Conservation (phyloP, 2,329 filamentous ascomycete species). For the Ceratocystis destructans region DNA sequence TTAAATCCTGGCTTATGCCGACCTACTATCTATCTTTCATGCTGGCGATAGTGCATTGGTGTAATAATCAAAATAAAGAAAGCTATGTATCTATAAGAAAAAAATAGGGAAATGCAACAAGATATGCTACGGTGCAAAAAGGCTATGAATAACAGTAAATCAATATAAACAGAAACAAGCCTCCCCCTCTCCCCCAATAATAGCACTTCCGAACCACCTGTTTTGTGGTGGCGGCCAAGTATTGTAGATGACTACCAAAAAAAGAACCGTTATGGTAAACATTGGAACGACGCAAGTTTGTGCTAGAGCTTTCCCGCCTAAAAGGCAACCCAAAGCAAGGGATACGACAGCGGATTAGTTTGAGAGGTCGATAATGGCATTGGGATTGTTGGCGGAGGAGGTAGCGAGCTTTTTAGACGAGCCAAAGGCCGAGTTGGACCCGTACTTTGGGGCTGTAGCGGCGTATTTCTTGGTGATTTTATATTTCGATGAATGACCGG, state of each 20-base stretch:
- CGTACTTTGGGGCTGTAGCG: neutral
- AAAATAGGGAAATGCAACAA: neutral
- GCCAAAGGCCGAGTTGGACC: neutral
- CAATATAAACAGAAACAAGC: neutral
- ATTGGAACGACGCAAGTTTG: neutral
- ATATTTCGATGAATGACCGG: neutral
- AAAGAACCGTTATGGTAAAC: neutral
- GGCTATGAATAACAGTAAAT: conserved; percentile 1
- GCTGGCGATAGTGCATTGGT: neutral
- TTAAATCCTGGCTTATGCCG: neutral
- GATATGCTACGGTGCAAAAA: neutral
- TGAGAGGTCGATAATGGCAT: neutral
- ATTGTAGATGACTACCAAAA: neutral
- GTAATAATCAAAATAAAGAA: neutral
- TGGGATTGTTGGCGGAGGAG: neutral
- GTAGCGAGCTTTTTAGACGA: neutral
- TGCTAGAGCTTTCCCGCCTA: neutral
- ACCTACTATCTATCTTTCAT: neutral
- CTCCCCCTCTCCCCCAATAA: neutral
- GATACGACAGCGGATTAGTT: neutral
- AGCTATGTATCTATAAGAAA: neutral
- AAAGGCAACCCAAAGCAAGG: neutral
- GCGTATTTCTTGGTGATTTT: conserved; percentile 6
- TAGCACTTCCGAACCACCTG: neutral
- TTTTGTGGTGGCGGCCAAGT: neutral